Conservation (phyloP, 331 rosid species). For the Ulmus americana region DNA sequence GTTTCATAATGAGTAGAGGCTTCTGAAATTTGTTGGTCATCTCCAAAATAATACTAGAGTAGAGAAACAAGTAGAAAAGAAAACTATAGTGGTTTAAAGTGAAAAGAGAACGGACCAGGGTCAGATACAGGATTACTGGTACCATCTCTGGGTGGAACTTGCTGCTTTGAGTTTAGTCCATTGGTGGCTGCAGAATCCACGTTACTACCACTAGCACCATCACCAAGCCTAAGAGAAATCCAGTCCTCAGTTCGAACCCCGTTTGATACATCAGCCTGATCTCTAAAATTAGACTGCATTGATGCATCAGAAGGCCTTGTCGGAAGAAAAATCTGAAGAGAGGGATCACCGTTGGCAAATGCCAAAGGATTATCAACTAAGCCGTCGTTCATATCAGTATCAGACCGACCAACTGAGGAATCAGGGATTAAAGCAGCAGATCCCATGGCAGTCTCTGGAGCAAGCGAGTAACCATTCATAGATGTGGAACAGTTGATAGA, state of each 20-base stretch:
- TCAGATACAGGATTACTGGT: constrained; percentile 53
- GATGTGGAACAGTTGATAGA: constrained; percentile 65
- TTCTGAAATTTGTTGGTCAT: too few species aligned
- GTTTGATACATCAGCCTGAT: constrained; percentile 62
- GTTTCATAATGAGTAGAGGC: too few species aligned
- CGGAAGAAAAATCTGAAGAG: constrained; percentile 97
- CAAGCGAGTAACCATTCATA: constrained; percentile 62
- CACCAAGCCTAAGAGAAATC: constrained; percentile 94
- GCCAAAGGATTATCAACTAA: constrained; percentile 82
- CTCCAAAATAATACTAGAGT: too few species aligned
- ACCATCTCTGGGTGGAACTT: constrained; percentile 47
- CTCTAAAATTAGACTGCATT: constrained; percentile 61
- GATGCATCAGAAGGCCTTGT: constrained; percentile 68
- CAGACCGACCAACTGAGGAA: constrained; percentile 48
- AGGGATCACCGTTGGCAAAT: constrained; percentile 76
- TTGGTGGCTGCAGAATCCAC: constrained; percentile 42
- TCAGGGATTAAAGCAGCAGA: constrained; percentile 47
- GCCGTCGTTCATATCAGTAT: constrained; percentile 65
- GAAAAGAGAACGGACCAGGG: constrained; percentile 54
- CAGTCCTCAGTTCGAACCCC: constrained; percentile 80
- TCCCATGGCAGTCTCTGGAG: constrained; percentile 58
- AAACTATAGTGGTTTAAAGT: constrained; percentile 12
- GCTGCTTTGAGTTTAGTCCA: constrained; percentile 52
- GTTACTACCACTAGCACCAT: constrained; percentile 50
- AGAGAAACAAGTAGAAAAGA: constrained; percentile 1